Evolutionary conservation across 805 yeast species (phyloP).

Genomic region (Myxozyma neotropica): DNA sequence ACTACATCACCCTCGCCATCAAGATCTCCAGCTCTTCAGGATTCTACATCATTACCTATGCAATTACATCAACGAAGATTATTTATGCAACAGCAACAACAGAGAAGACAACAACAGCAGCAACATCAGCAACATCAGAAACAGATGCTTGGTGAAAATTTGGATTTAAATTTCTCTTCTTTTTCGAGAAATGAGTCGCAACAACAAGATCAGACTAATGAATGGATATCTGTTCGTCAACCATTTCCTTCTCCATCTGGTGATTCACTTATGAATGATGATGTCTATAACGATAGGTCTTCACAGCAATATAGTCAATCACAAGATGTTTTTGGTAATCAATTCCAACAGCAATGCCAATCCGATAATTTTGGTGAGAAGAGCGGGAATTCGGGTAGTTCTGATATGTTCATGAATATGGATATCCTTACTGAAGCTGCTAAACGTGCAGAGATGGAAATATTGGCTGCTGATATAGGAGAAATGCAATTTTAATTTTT

Average conservation of each 20-base stretch:
- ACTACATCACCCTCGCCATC: constrained; percentile 25
- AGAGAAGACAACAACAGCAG: background rate
- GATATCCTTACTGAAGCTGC: constrained; percentile 43
- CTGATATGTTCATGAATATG: constrained; percentile 3
- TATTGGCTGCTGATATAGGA: constrained; percentile 38
- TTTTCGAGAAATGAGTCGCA: background rate
- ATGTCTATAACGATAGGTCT: background rate
- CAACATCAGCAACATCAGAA: background rate
- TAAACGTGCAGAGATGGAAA: constrained; percentile 41
- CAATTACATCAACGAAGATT: background rate
- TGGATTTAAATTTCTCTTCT: background rate
- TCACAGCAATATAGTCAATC: background rate
- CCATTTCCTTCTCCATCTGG: constrained; percentile 18
- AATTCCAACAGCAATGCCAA: background rate
- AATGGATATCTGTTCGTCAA: background rate
- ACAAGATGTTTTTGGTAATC: background rate
- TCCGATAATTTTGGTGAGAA: background rate
- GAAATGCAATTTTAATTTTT: constrained; percentile 28
- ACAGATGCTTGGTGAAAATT: background rate
- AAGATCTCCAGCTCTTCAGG: constrained; percentile 10
- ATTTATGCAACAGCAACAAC: background rate
- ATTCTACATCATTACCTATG: background rate
- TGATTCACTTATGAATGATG: constrained; percentile 3
- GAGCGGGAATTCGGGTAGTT: background rate
- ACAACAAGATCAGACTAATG: no score